Conservation (phyloP, 208 protist genomes). For the Wallacemonas collosoma region DNA sequence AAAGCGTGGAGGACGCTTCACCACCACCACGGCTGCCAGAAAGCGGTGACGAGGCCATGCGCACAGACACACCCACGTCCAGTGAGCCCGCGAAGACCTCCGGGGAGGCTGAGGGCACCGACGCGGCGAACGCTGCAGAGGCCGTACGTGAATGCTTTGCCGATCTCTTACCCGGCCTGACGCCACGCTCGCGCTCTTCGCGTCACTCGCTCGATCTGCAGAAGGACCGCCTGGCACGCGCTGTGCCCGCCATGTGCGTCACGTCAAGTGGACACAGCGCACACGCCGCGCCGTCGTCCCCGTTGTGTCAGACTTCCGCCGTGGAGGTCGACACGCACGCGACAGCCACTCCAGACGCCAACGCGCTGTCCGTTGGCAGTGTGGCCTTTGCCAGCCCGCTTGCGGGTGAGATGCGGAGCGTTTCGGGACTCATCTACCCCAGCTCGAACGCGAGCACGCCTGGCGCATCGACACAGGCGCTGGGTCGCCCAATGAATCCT, state of each 20-base stretch:
- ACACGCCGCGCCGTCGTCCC: too few relatives aligned
- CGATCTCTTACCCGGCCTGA: constrained; percentile 6
- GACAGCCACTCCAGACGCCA: not conserved
- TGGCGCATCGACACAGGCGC: not conserved
- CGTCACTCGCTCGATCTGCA: constrained; percentile 11
- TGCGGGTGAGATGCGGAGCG: not conserved
- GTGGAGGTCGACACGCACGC: not conserved
- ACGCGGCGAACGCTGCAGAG: not conserved
- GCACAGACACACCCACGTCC: too few relatives aligned
- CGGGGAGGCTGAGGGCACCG: too few relatives aligned
- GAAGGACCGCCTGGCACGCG: not conserved
- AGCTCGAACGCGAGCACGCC: constrained; percentile 10
- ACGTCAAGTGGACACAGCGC: not conserved
- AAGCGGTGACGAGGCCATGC: too few relatives aligned
- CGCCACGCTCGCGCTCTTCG: not conserved
- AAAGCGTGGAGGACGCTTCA: too few relatives aligned
- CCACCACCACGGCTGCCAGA: too few relatives aligned
- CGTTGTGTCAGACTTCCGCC: too few relatives aligned
- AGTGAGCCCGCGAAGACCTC: too few relatives aligned
- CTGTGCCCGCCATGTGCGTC: constrained; percentile 3
- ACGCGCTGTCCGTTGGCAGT: not conserved
- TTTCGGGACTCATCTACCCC: constrained; percentile 9
- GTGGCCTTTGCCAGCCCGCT: not conserved
- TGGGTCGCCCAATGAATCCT: constrained; percentile 4
- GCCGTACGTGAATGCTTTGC: constrained; percentile 8